Base-by-base conservation (phyloP, 2,329 filamentous ascomycete genomes). In the Lithohypha guttulata region DNA sequence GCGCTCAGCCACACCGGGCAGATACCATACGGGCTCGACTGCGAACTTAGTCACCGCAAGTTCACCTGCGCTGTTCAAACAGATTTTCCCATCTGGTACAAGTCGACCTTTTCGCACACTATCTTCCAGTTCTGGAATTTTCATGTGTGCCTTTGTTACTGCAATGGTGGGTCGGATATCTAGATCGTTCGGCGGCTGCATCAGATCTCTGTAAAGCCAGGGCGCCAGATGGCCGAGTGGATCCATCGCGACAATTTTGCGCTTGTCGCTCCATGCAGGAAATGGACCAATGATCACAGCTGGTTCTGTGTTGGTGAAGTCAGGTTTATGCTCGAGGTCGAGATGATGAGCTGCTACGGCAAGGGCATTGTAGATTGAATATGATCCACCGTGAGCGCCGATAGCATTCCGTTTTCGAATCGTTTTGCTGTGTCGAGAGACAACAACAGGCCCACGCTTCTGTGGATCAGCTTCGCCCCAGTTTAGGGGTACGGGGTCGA, bases 231-330 rank as follows among this genome's bases (percentile, higher is more conserved):
- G 91, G 5, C 91, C 89, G 59, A 81, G 84, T 0, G 89, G 89
- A 57, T 96, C 91, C 85, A 98, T 94, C 13, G 89, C 84, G 10
- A 96, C 89, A 47, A 98, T 96, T 68, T 95, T 96, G 61, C 84
- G 85, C 54, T 74, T 75, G 56, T 93, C 84, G 18, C 73, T 75
- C 89, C 89, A 98, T 62, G 91, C 77, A 6, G 84, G 79, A 53
- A 93, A 93, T 6, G 84, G 86, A 0, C 86, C 86, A 55, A 96
- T 84, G 38, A 80, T 75, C 15, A 77, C 84, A n/a, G 87, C 86
- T 9, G 91, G 91, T 59, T 96, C 84, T 7, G 86, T 94, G 60
- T 96, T 84, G 46, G 79, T 80, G 59, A 81, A 79, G 56, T 82
- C 77, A 8, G 80, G 77, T 53, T 73, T 81, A 61, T 95, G 87